phyloP scores from a whole-genome alignment of 768 basidiomycete genomes.

The Lactarius hengduanensis region DNA sequence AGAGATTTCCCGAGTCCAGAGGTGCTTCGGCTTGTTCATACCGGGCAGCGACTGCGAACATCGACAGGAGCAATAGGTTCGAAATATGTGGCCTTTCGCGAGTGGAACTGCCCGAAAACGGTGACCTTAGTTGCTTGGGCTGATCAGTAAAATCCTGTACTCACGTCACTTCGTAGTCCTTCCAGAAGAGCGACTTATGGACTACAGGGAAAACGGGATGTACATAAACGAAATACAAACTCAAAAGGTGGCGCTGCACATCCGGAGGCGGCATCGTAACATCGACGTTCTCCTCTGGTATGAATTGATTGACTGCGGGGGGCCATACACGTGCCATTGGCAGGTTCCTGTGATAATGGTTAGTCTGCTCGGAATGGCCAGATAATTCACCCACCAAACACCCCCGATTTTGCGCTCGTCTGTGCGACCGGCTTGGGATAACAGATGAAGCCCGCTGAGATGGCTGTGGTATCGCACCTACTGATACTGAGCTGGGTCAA shows the following conservation, averaged over 20 bases:
- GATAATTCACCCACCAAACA: constrained; percentile 49
- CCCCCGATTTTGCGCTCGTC: constrained; percentile 69
- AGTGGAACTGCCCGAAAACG: constrained; percentile 44
- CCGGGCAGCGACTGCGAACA: constrained; percentile 80
- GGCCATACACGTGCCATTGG: constrained; percentile 80
- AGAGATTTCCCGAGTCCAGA: constrained; percentile 55
- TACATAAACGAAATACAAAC: constrained; percentile 78
- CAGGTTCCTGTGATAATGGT: constrained; percentile 47
- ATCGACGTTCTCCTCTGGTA: constrained; percentile 45
- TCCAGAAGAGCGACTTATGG: constrained; percentile 67
- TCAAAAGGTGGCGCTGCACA: constrained; percentile 65
- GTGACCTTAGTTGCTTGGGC: background rate
- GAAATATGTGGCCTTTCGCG: constrained; percentile 53
- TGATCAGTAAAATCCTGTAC: background rate
- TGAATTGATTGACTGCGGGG: constrained; percentile 46
- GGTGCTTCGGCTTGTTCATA: constrained; percentile 52
- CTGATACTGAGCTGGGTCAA: constrained; percentile 34
- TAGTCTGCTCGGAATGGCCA: background rate
- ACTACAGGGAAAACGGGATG: constrained; percentile 83
- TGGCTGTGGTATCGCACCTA: constrained; percentile 85
- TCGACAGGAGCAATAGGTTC: constrained; percentile 69
- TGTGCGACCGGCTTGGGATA: constrained; percentile 62
- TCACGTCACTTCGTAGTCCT: constrained; percentile 47
- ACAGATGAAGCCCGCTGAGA: constrained; percentile 70
- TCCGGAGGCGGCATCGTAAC: constrained; percentile 58